Base-by-base conservation (phyloP, 1,139 yeast genomes). In the Hyphopichia fennica region DNA sequence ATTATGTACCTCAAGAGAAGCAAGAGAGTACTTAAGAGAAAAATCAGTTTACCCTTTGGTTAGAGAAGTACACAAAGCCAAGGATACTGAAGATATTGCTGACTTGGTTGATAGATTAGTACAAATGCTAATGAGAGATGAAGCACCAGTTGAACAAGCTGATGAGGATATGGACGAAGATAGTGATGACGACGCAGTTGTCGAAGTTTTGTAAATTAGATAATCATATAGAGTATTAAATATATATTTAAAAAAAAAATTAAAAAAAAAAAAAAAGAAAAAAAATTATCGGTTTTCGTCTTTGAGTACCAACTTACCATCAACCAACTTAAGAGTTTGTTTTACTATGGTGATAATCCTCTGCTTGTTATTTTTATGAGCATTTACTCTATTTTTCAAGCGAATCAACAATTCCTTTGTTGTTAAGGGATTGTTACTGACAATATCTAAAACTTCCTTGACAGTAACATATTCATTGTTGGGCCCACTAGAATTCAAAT, bases 61-160 rank as follows among this genome's bases (percentile, higher is more conserved):
- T 39, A 82, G 96, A 57, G 96, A 88, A 63, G 71, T 93, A 41
- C 96, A 93, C 58, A 82, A 85, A 56, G 82, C 77, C 35, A 68
- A 74, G 5, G 79, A 81, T 13, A 78, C 82, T 41, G 93, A 85
- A 38, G 78, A 77, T 19, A 76, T 89, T 16, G 72, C 74, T 34
- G 96, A 87, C 37, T 63, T 84, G 45, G 81, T 87, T 66, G 88
- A 84, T 50, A 76, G 87, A 62, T 58, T 84, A 37, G 98, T 89
- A 16, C 91, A 90, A 59, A 78, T 88, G 84, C 72, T 90, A 49
- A 85, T 86, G 91, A 82, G 98, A 70, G 98, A 91, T 54, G 98
- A 90, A 56, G 85, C 82, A 15, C 72, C 73, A 6, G 62, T 45
- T 19, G 57, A 41, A 2, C 59, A 51, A 16, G 64, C 52, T 1